Percentiles rank a stretch among this genome's conserved stretches.
Evolutionary conservation across 257 asterid species (phyloP).

Genomic region (Voacanga thouarsii): DNA sequence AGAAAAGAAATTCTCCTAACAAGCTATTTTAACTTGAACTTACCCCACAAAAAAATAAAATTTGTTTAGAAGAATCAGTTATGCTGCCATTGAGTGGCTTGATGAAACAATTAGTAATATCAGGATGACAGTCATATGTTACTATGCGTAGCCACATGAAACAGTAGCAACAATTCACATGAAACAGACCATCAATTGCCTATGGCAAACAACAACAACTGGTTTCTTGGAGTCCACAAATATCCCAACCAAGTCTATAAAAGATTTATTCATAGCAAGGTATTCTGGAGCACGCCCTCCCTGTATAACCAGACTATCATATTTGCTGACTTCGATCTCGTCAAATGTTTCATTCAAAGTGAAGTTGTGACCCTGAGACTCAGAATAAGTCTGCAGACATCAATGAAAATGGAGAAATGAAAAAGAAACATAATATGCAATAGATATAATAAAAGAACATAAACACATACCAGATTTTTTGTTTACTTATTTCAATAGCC

Average conservation of each 20-base stretch:
- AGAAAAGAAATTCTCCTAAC: background rate
- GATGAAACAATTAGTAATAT: constrained; percentile 71
- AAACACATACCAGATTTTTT: background rate
- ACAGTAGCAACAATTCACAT: too few relatives aligned
- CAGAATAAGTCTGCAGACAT: constrained; percentile 74
- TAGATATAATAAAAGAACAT: background rate
- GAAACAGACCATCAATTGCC: too few relatives aligned
- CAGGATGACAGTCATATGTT: constrained; percentile 83
- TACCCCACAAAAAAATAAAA: constrained; percentile 92
- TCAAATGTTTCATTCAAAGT: constrained; percentile 77
- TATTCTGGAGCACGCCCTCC: constrained; percentile 99
- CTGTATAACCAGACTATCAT: constrained; percentile 82
- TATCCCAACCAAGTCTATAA: constrained; percentile 51
- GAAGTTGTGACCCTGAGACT: constrained; percentile 87
- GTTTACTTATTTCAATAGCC: background rate
- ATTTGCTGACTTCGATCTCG: constrained; percentile 56
- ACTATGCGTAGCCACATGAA: too few relatives aligned
- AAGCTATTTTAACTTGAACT: background rate
- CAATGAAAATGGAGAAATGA: background rate
- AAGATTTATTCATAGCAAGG: constrained; percentile 72
- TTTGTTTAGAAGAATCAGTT: constrained; percentile 68
- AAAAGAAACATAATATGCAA: background rate
- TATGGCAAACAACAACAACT: constrained; percentile 84
- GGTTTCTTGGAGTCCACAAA: constrained; percentile 53
- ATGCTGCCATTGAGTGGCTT: constrained; percentile 81